phyloP scores from a whole-genome alignment of 176 grass and related monocot genomes.

The Puccinellia tenuiflora region DNA sequence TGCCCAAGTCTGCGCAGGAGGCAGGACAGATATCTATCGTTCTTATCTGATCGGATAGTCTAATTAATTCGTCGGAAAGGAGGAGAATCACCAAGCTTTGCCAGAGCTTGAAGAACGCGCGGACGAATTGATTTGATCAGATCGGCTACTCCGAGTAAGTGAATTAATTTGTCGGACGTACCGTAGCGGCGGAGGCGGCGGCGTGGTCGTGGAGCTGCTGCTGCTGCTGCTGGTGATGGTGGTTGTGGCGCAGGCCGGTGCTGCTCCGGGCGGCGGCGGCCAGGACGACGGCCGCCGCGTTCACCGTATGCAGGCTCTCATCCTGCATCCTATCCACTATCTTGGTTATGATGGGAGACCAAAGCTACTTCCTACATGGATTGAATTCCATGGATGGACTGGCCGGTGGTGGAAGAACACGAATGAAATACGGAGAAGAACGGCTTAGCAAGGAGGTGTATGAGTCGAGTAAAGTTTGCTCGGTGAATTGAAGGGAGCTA shows the following conservation, averaged over 20 bases:
- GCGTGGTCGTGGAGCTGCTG: background rate
- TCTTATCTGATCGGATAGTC: too few species aligned
- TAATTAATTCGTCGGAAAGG: too few species aligned
- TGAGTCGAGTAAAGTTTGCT: background rate
- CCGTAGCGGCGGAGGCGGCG: background rate
- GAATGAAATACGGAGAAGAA: background rate
- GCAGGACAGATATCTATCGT: too few species aligned
- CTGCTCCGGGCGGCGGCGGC: slow-evolving; percentile 31
- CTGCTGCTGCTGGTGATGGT: background rate
- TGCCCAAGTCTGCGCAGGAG: background rate
- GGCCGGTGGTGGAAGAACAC: background rate
- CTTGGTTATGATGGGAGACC: too few species aligned
- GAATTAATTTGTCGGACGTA: background rate
- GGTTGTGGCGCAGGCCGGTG: background rate
- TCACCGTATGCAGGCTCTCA: slow-evolving; percentile 46
- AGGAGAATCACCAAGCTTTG: background rate
- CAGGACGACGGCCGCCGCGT: slow-evolving; percentile 56
- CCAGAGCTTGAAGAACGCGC: background rate
- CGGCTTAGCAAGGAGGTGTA: background rate
- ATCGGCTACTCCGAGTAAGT: background rate
- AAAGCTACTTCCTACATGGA: background rate
- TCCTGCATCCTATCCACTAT: slow-evolving; percentile 5
- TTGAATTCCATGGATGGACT: background rate
- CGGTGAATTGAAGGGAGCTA: background rate
- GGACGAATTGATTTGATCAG: background rate